phyloP scores from a whole-genome alignment of 2,329 filamentous ascomycete genomes.

The Monilinia fructigena region DNA sequence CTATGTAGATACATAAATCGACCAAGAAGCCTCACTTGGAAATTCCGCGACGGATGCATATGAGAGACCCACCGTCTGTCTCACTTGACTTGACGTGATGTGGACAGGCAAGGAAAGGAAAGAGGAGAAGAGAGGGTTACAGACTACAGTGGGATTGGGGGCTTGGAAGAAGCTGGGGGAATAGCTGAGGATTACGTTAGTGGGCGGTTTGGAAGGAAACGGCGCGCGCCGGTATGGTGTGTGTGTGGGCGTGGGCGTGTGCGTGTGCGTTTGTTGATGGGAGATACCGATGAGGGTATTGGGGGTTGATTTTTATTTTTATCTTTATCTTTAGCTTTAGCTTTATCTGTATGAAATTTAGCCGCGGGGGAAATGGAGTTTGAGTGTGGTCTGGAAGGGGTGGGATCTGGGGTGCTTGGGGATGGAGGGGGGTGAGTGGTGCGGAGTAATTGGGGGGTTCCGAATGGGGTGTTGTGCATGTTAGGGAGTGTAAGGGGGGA shows the following conservation, averaged over 20 bases:
- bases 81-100: background rate
- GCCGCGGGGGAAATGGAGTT: background rate
- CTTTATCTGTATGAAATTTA: background rate
- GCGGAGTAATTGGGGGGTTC: background rate
- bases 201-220: background rate
- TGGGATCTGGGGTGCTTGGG: background rate
- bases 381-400: too few species aligned
- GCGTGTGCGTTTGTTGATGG: background rate
- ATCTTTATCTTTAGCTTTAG: too few species aligned
- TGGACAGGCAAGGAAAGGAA: background rate
- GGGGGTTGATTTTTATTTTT: too few species aligned
- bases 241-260: background rate
- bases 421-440: background rate
- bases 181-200: too few species aligned
- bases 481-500: background rate
- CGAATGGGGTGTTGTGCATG: conserved; percentile 1
- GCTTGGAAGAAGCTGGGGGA: too few species aligned
- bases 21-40: background rate
- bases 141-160: background rate
- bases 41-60: background rate
- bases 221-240: background rate
- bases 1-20: too few species aligned
- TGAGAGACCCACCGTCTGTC: too few species aligned
- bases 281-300: background rate
- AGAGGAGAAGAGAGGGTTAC: background rate